A percentile compares a stretch with the other conserved stretches of the same genome.
Conservation (phyloP, 495 filamentous ascomycete genomes). For the Trichoderma orchidacearum region DNA sequence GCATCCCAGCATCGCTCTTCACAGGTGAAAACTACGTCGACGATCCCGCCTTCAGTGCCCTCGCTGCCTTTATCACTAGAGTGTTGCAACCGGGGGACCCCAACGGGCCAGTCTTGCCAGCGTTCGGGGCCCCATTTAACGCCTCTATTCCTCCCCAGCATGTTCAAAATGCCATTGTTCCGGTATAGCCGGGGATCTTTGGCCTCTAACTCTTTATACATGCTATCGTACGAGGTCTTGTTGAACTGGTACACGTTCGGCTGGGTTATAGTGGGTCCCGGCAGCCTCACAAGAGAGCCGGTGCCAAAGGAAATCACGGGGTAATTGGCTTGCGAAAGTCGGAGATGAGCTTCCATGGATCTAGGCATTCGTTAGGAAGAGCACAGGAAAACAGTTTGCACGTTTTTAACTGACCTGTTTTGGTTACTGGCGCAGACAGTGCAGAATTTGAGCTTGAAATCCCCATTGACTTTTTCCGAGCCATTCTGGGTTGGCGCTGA, state of each 20-base stretch:
- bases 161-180: conserved; percentile 83
- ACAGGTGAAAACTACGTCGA: conserved; percentile 93
- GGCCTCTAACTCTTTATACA: conserved; percentile 72
- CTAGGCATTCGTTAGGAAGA: conserved; percentile 22
- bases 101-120: conserved; percentile 96
- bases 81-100: conserved; percentile 59
- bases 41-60: conserved; percentile 82
- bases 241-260: conserved; percentile 98
- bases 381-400: background rate
- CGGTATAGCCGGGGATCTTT: conserved; percentile 86
- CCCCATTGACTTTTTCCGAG: conserved; percentile 23
- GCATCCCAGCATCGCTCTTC: conserved; percentile 99
- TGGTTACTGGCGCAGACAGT: conserved; percentile 97
- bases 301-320: conserved; percentile 98
- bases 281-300: conserved; percentile 85
- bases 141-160: conserved; percentile 82
- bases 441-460: conserved; percentile 86
- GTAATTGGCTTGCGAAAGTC: conserved; percentile 70
- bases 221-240: conserved; percentile 77
- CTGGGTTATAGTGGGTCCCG: conserved; percentile 75
- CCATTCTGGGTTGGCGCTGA: conserved; percentile 18
- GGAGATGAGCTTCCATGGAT: conserved; percentile 95
- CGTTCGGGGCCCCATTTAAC: conserved; percentile 94
- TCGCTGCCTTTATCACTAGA: conserved; percentile 48
- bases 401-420: conserved; percentile 52